These are phyloP conservation scores for Gamsiella multidivaricata DNA, from an alignment of 192 early-diverging fungal species.

Conservation along the genomic window DNA sequence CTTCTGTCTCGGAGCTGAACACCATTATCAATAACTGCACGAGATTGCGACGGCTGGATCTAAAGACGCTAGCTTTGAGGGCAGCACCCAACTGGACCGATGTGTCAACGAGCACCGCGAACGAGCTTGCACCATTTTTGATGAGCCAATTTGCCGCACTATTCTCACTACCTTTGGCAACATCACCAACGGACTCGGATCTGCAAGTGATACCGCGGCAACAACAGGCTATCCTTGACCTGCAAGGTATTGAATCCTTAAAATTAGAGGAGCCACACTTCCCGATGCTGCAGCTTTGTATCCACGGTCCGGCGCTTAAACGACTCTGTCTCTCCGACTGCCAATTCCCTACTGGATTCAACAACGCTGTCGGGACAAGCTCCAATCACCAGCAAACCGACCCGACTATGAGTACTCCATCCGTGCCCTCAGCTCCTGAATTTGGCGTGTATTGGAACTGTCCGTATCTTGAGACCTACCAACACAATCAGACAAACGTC, in stretches of 20 bases:
- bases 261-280: constrained; percentile 8
- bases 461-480: constrained; percentile 10
- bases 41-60: constrained; percentile 5
- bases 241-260: not conserved
- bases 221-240: constrained; percentile 3
- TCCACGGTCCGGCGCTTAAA: constrained; percentile 6
- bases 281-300: not conserved
- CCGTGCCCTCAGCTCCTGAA: not conserved
- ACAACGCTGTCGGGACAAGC: not conserved
- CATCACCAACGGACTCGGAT: not conserved
- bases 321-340: constrained; percentile 7
- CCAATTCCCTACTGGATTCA: not conserved
- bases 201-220: not conserved
- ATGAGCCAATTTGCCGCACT: not conserved
- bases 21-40: constrained; percentile 20
- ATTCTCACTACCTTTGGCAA: not conserved
- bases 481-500: not conserved
- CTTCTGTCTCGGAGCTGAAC: constrained; percentile 12
- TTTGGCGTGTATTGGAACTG: constrained; percentile 16
- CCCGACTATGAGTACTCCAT: not conserved
- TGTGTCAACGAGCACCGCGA: not conserved
- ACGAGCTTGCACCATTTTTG: not conserved
- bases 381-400: not conserved
- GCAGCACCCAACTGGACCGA: constrained; percentile 8
- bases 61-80: not conserved